A percentile compares a stretch with the other conserved stretches of the same genome.
Evolutionary conservation across 805 yeast genomes (phyloP).

Genomic region (Blastobotrys chiropterorum): DNA sequence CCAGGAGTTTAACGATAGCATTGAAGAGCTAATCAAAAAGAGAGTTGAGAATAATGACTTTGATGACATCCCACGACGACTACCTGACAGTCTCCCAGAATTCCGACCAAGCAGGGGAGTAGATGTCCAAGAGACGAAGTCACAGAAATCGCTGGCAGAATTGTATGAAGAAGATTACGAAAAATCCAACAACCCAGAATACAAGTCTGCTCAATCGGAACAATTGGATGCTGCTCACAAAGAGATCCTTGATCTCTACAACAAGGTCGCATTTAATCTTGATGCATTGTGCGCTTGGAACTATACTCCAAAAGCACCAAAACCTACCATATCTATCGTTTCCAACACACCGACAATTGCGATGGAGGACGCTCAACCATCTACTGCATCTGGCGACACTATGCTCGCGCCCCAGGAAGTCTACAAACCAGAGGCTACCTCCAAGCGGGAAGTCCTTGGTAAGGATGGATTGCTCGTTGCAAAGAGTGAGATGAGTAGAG

Average conservation of each 20-base stretch:
- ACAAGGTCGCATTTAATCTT: conserved; percentile 57
- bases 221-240: conserved; percentile 67
- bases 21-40: conserved; percentile 83
- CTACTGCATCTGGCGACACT: conserved; percentile 63
- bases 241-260: conserved; percentile 65
- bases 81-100: conserved; percentile 58
- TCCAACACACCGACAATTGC: conserved; percentile 75
- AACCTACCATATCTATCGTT: conserved; percentile 71
- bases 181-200: conserved; percentile 32
- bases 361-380: conserved; percentile 97
- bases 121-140: conserved; percentile 77
- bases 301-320: conserved; percentile 84
- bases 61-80: conserved; percentile 76
- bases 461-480: conserved; percentile 76
- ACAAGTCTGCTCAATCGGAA: conserved; percentile 47
- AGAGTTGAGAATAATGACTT: conserved; percentile 70
- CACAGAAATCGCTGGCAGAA: conserved; percentile 84
- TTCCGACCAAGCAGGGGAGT: conserved; percentile 38
- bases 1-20: conserved; percentile 72
- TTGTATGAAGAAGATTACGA: conserved; percentile 78
- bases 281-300: conserved; percentile 94
- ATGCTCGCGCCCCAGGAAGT: conserved; percentile 94
- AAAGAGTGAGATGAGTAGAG: conserved; percentile 74
- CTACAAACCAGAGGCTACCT: conserved; percentile 41
- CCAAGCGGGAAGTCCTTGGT: conserved; percentile 49